Evolutionary conservation across 106 monocot genomes (phyloP), one percentile per base, ranked within the genome.

Genomic region (Dioscorea alata): DNA sequence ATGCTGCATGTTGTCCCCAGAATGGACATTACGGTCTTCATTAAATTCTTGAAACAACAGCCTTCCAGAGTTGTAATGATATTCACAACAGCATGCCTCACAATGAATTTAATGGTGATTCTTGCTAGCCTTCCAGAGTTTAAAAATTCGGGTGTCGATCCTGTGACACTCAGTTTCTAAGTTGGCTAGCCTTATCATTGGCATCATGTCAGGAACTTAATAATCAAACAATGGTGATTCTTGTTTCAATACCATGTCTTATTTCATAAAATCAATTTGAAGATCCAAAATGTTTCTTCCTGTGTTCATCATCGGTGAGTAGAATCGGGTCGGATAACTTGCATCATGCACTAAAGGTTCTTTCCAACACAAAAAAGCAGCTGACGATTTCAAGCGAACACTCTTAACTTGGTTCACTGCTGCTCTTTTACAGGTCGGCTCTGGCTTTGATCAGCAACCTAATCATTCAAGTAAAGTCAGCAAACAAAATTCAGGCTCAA

Each of bases 331-430:
- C 89, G 65, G 64, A 82, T 76, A 78, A 64, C 6, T 18, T 33
- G 1, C 25, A 58, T 9, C 83, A 96, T 79, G 96, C 91, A n/a
- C 58, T 63, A 6, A 69, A 59, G 8, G 50, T 71, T 78, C 54
- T 72, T 59, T 70, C 57, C 57, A 14, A 71, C 73, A 83, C 95
- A 31, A 86, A 88, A 70, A 91, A 84, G 52, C 91, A 91, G 65
- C 76, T 95, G 21, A 77, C 76, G 54, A 74, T 75, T 42, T 86
- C 95, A 66, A 86, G 75, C 69, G 91, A 96, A 48, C 83, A 80
- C 13, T 86, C 88, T n/a, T n/a, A 31, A 88, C 86, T 50, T 86
- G 91, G 88, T 88, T 91, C 60, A 91, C 86, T 57, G 85, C 84
- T 33, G 91, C 91, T 23, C 77, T 96, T 48, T 66, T 96, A 49